phyloP scores from a whole-genome alignment of 768 basidiomycete species.

The Clavaria fumosa region DNA sequence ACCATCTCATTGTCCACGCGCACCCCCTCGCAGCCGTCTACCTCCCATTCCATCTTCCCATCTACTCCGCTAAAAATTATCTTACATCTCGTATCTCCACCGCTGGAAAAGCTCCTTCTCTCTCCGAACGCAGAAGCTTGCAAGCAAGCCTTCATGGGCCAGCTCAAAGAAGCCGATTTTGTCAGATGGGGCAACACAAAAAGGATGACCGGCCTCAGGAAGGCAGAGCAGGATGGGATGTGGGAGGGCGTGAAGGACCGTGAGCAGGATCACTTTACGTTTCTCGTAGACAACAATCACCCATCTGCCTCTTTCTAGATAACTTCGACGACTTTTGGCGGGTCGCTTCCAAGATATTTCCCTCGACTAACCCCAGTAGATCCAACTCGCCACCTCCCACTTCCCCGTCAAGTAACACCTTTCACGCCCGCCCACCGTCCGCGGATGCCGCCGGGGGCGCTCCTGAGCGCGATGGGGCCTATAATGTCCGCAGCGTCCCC shows the following conservation, averaged over 20 bases:
- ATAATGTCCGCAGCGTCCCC: slow-evolving; percentile 77
- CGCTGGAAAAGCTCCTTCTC: slow-evolving; percentile 71
- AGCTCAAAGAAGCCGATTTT: slow-evolving; percentile 94
- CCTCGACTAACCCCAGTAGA: slow-evolving; percentile 52
- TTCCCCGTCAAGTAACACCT: slow-evolving; percentile 38
- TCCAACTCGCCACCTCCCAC: slow-evolving; percentile 41
- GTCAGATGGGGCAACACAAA: slow-evolving; percentile 94
- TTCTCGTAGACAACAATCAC: slow-evolving; percentile 4
- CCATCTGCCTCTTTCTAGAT: slow-evolving; percentile 32
- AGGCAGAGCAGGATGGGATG: slow-evolving; percentile 86
- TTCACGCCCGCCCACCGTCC: slow-evolving; percentile 50
- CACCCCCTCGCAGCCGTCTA: slow-evolving; percentile 26
- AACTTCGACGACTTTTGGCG: slow-evolving; percentile 94
- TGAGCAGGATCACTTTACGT: slow-evolving; percentile 27
- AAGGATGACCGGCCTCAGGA: slow-evolving; percentile 78
- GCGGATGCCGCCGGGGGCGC: slow-evolving; percentile 39
- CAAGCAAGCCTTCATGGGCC: slow-evolving; percentile 90
- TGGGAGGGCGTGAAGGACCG: slow-evolving; percentile 96
- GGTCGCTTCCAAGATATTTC: slow-evolving; percentile 85
- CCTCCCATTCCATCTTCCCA: slow-evolving; percentile 13
- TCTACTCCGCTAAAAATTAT: slow-evolving; percentile 58
- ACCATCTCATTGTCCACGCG: slow-evolving; percentile 47
- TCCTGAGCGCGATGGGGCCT: slow-evolving; percentile 67
- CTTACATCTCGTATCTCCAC: slow-evolving; percentile 79
- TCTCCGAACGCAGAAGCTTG: slow-evolving; percentile 72